A percentile compares a stretch with the other conserved stretches of the same genome.
phyloP scores from a whole-genome alignment of 2,329 filamentous ascomycete species.

The Saccharata proteae region DNA sequence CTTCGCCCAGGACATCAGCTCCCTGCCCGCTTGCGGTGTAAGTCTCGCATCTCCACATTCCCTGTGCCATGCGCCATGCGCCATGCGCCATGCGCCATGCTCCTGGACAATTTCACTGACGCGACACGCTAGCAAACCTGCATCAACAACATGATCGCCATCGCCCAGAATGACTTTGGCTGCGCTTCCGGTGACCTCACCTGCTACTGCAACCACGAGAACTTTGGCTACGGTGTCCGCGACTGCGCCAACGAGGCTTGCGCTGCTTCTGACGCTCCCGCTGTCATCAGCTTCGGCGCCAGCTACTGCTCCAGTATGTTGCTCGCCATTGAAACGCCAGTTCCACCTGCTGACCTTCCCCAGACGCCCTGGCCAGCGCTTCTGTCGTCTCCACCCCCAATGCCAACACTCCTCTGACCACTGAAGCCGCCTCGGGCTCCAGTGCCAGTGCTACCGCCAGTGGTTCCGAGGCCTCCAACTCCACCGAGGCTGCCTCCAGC shows the following conservation, averaged over 20 bases:
- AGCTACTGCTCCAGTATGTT: conserved; percentile 21
- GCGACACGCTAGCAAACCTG: conserved; percentile 23
- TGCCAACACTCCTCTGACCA: background rate
- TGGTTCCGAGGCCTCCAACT: conserved; percentile 5
- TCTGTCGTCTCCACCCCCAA: conserved; percentile 13
- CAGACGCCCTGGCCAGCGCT: conserved; percentile 10
- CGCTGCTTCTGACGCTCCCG: conserved; percentile 13
- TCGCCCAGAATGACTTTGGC: conserved; percentile 26
- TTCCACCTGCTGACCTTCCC: conserved; percentile 3
- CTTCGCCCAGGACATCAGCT: conserved; percentile 19
- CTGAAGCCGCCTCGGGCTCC: conserved; percentile 1
- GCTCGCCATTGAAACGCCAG: background rate
- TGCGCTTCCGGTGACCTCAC: conserved; percentile 25
- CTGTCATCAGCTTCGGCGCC: conserved; percentile 22
- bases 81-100: background rate
- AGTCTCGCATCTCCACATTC: conserved; percentile 12
- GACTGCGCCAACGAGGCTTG: conserved; percentile 36
- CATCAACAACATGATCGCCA: conserved; percentile 34
- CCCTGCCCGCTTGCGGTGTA: conserved; percentile 24
- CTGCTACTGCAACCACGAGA: conserved; percentile 33
- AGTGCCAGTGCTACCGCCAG: conserved; percentile 3
- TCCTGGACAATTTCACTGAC: conserved; percentile 1
- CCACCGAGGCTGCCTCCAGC: conserved; percentile 10
- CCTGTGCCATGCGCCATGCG: no score
- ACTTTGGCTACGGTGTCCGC: conserved; percentile 36